These are phyloP conservation scores for Candida dajiaensis DNA, from an alignment of 805 yeast species.

Conservation along the genomic window DNA sequence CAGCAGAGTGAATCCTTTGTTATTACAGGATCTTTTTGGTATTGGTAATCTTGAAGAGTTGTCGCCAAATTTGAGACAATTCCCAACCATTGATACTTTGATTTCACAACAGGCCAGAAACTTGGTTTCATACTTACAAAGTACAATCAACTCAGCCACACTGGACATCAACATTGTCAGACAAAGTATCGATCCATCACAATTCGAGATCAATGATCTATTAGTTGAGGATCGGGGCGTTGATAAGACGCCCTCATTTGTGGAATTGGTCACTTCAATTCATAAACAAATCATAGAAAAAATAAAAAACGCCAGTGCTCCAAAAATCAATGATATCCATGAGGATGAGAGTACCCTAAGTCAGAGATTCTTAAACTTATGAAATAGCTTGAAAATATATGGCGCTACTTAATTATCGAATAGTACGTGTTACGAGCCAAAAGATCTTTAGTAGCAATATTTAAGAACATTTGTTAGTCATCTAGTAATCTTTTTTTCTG, in stretches of 20 bases:
- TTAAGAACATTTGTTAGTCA: background rate
- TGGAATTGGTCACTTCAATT: conserved; percentile 60
- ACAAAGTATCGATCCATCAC: conserved; percentile 51
- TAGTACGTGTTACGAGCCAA: background rate
- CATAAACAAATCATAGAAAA: conserved; percentile 58
- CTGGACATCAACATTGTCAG: conserved; percentile 55
- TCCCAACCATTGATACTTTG: conserved; percentile 67
- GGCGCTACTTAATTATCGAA: too few species aligned
- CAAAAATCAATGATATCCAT: conserved; percentile 15
- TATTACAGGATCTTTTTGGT: conserved; percentile 75
- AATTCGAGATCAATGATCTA: conserved; percentile 41
- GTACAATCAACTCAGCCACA: conserved; percentile 28
- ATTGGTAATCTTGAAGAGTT: conserved; percentile 31
- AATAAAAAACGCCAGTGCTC: conserved; percentile 38
- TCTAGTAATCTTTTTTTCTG: conserved; percentile 27
- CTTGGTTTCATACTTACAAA: conserved; percentile 53
- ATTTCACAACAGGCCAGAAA: conserved; percentile 65
- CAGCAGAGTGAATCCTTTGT: conserved; percentile 55
- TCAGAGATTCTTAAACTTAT: conserved; percentile 17
- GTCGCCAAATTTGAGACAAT: conserved; percentile 32
- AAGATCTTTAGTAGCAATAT: too few species aligned
- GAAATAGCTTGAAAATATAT: background rate
- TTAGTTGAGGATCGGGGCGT: conserved; percentile 69
- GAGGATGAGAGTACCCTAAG: conserved; percentile 17
- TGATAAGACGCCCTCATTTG: conserved; percentile 49